These are phyloP conservation scores for Camelina sativa DNA, from an alignment of 345 rosid species.

Conservation along the genomic window DNA sequence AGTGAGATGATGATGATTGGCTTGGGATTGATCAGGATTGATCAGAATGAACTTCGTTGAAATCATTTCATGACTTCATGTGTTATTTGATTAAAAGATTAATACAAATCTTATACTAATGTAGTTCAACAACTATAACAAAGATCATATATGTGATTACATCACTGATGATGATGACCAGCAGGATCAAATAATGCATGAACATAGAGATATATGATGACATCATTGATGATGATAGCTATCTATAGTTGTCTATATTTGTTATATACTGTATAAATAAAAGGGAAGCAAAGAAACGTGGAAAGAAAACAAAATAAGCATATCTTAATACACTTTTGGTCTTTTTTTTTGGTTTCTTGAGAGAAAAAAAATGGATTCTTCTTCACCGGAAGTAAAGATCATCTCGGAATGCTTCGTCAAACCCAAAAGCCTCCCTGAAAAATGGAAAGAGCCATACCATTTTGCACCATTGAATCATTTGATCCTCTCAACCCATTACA, in stretches of 20 bases:
- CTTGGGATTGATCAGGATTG: too few relatives aligned
- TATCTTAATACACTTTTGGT: too few relatives aligned
- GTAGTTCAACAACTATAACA: not conserved
- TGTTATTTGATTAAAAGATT: not conserved
- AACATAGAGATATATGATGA: not conserved
- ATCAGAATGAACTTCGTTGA: not conserved
- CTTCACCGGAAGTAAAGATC: conserved; percentile 34
- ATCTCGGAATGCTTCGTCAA: conserved; percentile 63
- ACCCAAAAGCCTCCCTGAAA: conserved; percentile 52
- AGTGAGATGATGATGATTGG: too few relatives aligned
- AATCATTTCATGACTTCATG: not conserved
- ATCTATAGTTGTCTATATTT: not conserved
- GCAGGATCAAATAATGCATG: not conserved
- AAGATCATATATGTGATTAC: not conserved
- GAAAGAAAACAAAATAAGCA: too few relatives aligned
- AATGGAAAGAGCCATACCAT: conserved; percentile 51
- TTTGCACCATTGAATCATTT: conserved; percentile 57
- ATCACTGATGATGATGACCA: not conserved
- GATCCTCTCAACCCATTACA: conserved; percentile 57
- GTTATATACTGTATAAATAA: not conserved
- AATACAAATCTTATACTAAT: not conserved
- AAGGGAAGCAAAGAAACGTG: not conserved
- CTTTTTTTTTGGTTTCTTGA: too few relatives aligned
- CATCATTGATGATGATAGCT: conserved; percentile 7
- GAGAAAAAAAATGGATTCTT: too few relatives aligned